Conservation (phyloP, 208 protist genomes). For the Trypanosomatidae sp. region DNA sequence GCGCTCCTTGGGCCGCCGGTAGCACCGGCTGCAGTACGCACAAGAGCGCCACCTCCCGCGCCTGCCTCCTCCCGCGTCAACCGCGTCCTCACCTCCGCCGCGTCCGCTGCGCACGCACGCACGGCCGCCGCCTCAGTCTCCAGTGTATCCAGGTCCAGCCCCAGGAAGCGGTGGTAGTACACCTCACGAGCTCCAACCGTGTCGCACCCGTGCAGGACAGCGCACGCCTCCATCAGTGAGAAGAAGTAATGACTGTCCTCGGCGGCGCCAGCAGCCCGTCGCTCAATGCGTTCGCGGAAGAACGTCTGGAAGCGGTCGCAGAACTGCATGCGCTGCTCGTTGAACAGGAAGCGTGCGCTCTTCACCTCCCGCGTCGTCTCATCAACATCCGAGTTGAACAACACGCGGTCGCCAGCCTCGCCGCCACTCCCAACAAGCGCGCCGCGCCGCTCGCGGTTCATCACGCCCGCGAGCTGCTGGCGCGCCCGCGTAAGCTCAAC, state of each 20-base stretch:
- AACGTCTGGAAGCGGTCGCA: constrained; percentile 87
- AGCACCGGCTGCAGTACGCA: neutral
- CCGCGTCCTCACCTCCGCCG: constrained; percentile 23
- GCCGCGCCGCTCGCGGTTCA: constrained; percentile 77
- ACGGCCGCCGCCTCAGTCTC: constrained; percentile 47
- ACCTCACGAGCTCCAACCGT: constrained; percentile 57
- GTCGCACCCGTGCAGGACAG: constrained; percentile 80
- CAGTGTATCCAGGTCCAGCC: constrained; percentile 70
- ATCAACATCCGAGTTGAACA: constrained; percentile 66
- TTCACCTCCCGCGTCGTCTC: constrained; percentile 58
- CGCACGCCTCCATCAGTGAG: constrained; percentile 89
- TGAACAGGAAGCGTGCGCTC: constrained; percentile 84
- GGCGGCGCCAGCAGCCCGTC: constrained; percentile 7
- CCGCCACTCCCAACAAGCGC: constrained; percentile 51
- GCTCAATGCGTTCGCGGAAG: constrained; percentile 46
- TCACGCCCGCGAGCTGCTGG: constrained; percentile 64
- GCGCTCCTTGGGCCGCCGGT: constrained; percentile 9
- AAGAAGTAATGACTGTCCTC: constrained; percentile 67
- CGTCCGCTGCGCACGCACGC: constrained; percentile 39
- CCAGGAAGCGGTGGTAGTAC: constrained; percentile 68
- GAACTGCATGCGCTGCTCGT: constrained; percentile 76
- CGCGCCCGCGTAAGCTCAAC: constrained; percentile 59
- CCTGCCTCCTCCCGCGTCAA: neutral
- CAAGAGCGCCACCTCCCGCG: constrained; percentile 7
- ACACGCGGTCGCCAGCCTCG: constrained; percentile 53